Conservation (phyloP, 2,329 filamentous ascomycete species). For the Gaeumannomyces sp. region DNA sequence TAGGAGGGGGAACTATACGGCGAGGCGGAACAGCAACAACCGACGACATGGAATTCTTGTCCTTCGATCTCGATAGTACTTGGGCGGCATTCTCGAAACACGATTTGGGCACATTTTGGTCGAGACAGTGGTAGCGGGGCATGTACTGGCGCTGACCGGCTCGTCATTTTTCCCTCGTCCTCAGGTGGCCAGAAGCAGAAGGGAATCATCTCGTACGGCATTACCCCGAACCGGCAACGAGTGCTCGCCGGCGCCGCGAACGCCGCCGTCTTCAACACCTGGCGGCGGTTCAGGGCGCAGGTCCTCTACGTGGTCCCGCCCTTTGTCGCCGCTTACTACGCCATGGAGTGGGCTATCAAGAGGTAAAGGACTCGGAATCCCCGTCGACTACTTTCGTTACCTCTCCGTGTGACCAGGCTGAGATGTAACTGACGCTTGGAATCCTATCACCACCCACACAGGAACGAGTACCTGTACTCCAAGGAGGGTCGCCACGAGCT, state of each 20-base stretch:
- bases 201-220: slow-evolving; percentile 63
- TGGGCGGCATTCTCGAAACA: not conserved
- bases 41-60: not conserved
- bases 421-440: not conserved
- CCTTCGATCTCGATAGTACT: not conserved
- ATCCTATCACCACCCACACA: slow-evolving; percentile 25
- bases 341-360: slow-evolving; percentile 87
- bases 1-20: not conserved
- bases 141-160: not conserved
- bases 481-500: slow-evolving; percentile 62
- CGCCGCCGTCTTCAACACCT: slow-evolving; percentile 92
- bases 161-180: not conserved
- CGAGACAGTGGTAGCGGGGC: not conserved
- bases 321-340: slow-evolving; percentile 69
- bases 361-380: slow-evolving; percentile 50
- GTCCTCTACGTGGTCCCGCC: slow-evolving; percentile 85
- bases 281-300: slow-evolving; percentile 78
- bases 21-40: not conserved
- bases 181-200: slow-evolving; percentile 37
- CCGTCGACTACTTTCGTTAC: not conserved
- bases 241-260: slow-evolving; percentile 72
- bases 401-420: not conserved
- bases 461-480: slow-evolving; percentile 77
- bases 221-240: slow-evolving; percentile 84
- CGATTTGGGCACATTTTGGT: no score